Percentiles rank a stretch among this genome's conserved stretches.
Evolutionary conservation across 1,139 yeast species (phyloP).

Genomic region (Meyerozyma elateridarum): DNA sequence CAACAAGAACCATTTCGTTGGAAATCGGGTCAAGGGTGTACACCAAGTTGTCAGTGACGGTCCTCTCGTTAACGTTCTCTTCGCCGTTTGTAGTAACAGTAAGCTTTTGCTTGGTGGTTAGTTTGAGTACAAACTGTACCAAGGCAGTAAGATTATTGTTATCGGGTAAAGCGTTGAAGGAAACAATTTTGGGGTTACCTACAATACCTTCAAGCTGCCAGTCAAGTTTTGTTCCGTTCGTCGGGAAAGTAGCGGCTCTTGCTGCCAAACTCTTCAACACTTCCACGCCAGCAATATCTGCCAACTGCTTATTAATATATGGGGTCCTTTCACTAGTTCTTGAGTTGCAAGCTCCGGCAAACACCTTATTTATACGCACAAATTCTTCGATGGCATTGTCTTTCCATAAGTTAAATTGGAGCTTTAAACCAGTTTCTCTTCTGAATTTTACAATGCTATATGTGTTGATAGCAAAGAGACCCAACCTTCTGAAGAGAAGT

Average conservation of each 20-base stretch:
- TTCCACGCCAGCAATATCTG: constrained; percentile 54
- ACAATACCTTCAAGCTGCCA: constrained; percentile 78
- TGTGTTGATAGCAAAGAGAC: constrained; percentile 56
- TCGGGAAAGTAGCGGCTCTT: constrained; percentile 19
- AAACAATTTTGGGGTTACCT: constrained; percentile 64
- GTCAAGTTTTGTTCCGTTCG: constrained; percentile 39
- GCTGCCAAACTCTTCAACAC: constrained; percentile 30
- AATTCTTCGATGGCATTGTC: constrained; percentile 65
- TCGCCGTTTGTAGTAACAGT: constrained; percentile 36
- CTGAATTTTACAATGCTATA: constrained; percentile 61
- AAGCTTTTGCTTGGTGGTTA: constrained; percentile 69
- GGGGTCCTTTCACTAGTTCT: constrained; percentile 31
- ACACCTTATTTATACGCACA: constrained; percentile 62
- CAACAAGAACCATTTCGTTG: constrained; percentile 64
- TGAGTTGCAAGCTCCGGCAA: constrained; percentile 47
- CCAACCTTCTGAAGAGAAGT: constrained; percentile 39
- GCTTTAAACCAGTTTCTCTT: constrained; percentile 58
- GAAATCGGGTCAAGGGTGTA: constrained; percentile 72
- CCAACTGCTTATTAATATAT: constrained; percentile 38
- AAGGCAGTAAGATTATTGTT: constrained; percentile 60
- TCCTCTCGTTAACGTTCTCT: constrained; percentile 41
- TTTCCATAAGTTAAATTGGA: constrained; percentile 67
- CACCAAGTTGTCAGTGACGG: constrained; percentile 69
- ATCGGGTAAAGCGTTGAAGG: constrained; percentile 61
- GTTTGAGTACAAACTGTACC: constrained; percentile 73